These are phyloP conservation scores for Santalum album DNA, from an alignment of 164 flowering plant genomes.

Conservation along the genomic window DNA sequence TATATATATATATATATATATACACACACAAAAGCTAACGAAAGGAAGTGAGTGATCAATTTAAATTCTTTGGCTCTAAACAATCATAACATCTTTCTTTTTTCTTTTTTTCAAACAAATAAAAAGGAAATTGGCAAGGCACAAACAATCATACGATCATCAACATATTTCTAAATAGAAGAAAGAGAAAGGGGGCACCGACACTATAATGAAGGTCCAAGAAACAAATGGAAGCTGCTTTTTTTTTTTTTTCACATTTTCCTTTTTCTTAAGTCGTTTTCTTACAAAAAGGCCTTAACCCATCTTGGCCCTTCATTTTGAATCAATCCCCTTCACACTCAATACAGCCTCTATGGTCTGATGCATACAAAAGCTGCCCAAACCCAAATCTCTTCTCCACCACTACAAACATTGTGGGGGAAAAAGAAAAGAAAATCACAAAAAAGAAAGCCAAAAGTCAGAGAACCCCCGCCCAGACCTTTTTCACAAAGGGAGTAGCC, in stretches of 20 bases:
- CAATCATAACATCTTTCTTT: too few species aligned
- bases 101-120: too few species aligned
- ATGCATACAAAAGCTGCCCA: constrained; percentile 7
- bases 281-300: neutral
- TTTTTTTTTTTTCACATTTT: too few species aligned
- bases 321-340: constrained; percentile 8
- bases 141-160: constrained; percentile 9
- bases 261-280: too few species aligned
- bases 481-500: constrained; percentile 3
- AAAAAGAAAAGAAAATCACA: neutral
- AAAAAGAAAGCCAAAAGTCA: constrained; percentile 3
- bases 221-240: neutral
- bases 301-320: neutral
- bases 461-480: constrained; percentile 4
- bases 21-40: too few species aligned
- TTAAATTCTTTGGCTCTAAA: neutral
- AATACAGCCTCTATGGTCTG: constrained; percentile 11
- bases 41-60: too few species aligned
- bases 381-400: constrained; percentile 12
- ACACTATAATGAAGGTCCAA: neutral
- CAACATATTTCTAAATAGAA: neutral
- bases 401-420: neutral
- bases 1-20: too few species aligned
- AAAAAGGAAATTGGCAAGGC: neutral
- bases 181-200: neutral